Percentiles rank a stretch among this genome's conserved stretches.
phyloP scores from a whole-genome alignment of 345 rosid genomes.

The Turritis glabra region DNA sequence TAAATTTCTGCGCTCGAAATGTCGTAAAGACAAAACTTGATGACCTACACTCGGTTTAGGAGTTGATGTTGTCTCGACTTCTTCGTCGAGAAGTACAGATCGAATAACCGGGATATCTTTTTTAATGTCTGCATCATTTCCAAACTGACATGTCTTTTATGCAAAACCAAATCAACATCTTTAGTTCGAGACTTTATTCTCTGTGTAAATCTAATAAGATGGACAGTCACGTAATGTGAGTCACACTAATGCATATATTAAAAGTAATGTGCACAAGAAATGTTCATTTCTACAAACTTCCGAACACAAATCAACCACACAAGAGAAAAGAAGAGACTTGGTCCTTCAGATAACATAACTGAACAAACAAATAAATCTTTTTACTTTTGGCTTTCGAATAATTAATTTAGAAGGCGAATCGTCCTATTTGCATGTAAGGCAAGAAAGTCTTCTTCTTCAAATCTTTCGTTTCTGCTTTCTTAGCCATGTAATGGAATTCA shows the following conservation, averaged over 20 bases:
- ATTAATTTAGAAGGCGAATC: slow-evolving; percentile 52
- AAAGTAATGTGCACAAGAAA: not conserved
- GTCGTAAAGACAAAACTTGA: no score
- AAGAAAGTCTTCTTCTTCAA: slow-evolving; percentile 85
- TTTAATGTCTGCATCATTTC: no score
- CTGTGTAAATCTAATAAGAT: not conserved
- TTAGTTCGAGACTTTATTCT: not conserved
- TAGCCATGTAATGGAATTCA: slow-evolving; percentile 75
- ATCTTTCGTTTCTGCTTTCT: slow-evolving; percentile 70
- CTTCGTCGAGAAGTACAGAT: no score
- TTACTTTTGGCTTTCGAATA: not conserved
- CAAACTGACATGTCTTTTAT: no score
- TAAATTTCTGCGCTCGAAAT: no score
- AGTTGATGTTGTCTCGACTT: no score
- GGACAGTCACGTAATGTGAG: not conserved
- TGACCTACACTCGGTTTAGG: no score
- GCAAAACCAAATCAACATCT: not conserved
- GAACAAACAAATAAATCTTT: slow-evolving; percentile 28
- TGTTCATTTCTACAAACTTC: slow-evolving; percentile 4
- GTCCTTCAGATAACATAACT: not conserved
- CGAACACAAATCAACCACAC: not conserved
- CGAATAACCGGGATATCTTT: no score
- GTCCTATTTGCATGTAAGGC: slow-evolving; percentile 90
- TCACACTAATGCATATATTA: not conserved
- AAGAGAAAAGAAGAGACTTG: slow-evolving; percentile 1